Conservation (phyloP, 257 asterid genomes). For the Lycium barbarum region DNA sequence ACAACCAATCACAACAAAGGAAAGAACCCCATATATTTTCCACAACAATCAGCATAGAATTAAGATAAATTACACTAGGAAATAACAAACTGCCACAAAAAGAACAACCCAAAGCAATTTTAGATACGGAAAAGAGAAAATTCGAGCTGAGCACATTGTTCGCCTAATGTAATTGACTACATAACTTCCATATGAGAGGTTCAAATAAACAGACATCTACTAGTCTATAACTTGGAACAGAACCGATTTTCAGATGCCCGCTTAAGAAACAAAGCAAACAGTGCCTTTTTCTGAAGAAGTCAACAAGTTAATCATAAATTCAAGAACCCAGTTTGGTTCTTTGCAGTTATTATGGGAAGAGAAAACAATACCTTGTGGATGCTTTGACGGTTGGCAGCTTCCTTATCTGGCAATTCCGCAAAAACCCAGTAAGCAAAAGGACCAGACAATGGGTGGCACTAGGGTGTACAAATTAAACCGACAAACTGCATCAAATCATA, state of each 20-base stretch:
- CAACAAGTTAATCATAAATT: not conserved
- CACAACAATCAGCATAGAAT: not conserved
- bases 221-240: not conserved
- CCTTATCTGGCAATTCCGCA: not conserved
- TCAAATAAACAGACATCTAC: not conserved
- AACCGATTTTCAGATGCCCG: too few species aligned
- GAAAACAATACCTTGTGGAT: not conserved
- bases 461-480: too few species aligned
- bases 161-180: not conserved
- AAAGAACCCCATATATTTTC: not conserved
- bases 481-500: too few species aligned
- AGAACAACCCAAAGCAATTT: not conserved
- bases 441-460: too few species aligned
- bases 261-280: too few species aligned
- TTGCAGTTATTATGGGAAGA: not conserved
- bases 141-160: not conserved
- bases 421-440: too few species aligned
- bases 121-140: not conserved
- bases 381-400: not conserved
- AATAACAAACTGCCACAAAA: not conserved
- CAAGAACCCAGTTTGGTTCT: not conserved
- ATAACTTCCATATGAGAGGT: not conserved
- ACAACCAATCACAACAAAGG: not conserved
- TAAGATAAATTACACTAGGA: not conserved
- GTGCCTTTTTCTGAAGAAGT: too few species aligned